Conservation (phyloP, 192 early-diverging fungal species). For the Backusella macrospora region DNA sequence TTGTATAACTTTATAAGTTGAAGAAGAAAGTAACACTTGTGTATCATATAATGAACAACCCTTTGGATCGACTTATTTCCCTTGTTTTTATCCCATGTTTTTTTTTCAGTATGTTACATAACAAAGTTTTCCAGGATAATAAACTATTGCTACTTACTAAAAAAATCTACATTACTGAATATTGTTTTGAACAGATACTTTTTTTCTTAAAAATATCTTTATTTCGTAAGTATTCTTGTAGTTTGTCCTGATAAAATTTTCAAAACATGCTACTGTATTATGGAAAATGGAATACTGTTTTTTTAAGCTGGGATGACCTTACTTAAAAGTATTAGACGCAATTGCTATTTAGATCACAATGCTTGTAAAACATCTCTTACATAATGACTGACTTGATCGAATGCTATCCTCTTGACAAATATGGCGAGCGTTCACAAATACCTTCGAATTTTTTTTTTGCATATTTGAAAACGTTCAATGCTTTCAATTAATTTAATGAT, state of each 20-base stretch:
- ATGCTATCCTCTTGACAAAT: not conserved
- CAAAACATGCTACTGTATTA: not conserved
- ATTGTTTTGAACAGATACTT: not conserved
- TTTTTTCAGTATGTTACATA: not conserved
- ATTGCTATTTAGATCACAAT: not conserved
- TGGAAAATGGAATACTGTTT: not conserved
- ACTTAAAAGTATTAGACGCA: not conserved
- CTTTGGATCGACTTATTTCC: not conserved
- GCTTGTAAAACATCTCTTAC: not conserved
- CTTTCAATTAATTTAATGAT: not conserved
- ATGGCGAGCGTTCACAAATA: not conserved
- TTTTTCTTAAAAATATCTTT: not conserved
- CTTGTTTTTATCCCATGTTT: not conserved
- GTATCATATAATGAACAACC: not conserved
- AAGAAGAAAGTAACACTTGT: slow-evolving; percentile 7
- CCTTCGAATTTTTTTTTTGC: not conserved
- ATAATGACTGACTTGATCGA: not conserved
- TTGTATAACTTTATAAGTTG: not conserved
- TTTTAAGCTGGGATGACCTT: not conserved
- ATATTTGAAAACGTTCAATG: not conserved
- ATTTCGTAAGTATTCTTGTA: not conserved
- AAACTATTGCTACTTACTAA: not conserved
- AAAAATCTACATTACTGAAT: not conserved
- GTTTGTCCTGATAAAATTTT: not conserved
- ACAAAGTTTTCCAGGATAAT: not conserved